Base-by-base conservation (phyloP, 352 stramenopile genomes). In the Phytophthora colocasiae region DNA sequence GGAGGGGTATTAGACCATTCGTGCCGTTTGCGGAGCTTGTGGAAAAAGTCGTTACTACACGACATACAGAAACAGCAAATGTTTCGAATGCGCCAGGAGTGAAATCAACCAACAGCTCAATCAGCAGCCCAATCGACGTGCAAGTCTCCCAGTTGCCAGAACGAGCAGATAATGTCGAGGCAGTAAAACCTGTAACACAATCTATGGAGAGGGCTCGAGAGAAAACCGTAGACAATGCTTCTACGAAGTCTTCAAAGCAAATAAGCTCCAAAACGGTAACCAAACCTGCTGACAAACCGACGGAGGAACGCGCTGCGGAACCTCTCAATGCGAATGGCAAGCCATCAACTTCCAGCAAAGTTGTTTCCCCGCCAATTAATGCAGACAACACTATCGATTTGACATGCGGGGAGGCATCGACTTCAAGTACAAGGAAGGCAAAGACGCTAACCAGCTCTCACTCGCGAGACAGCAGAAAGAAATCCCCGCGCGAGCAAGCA, bases 11-110 rank as follows among this genome's bases (percentile, higher is more conserved):
- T 22, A 59, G 75, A 19, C 73, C 73, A 0, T 81, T 78, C 52
- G 73, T 84, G n/a, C 75, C 73, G 17, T 84, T 80, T 50, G 43
- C 55, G 1, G 61, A 84, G 40, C 56, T 84, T 3, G 70, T 81
- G 15, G 66, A 76, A 51, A 81, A 78, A 49, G 58, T 80, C 26
- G 54, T 58, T 26, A 34, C 47, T 45, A 68, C 73, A 24, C 56
- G 53, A 32, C 48, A 79, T n/a, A 15, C 45, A 53, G 69, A 81
- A 1, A 11, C 53, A 12, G 39, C 40, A 38, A 61, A 31, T 34
- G 39, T 19, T 17, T 17, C 52, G 6, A 65, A 41, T 41, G n/a
- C 48, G 48, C 27, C 22, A 31, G 1, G 46, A 5, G 19, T 12
- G 22, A 66, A 58, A 48, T 12, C 41, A 39, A 19, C 19, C 2